Evolutionary conservation across 2,329 filamentous ascomycete genomes (phyloP).

Genomic region (Coniochaeta sp.): DNA sequence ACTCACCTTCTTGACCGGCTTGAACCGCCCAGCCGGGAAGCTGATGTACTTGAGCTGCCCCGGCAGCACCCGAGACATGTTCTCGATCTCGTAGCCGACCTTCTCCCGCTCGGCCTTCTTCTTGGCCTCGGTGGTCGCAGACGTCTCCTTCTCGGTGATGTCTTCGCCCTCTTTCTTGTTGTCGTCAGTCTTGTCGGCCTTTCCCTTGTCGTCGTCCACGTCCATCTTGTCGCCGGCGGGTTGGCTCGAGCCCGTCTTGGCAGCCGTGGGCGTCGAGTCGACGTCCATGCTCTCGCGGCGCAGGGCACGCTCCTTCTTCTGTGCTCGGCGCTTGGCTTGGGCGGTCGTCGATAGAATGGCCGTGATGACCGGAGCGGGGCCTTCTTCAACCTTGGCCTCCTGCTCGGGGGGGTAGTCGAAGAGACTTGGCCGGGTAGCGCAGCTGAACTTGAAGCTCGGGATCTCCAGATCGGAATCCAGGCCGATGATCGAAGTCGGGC

Average conservation of each 20-base stretch:
- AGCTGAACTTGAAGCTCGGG: slow-evolving; percentile 91
- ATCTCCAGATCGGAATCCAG: slow-evolving; percentile 91
- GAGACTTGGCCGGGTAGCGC: slow-evolving; percentile 85
- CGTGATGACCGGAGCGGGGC: slow-evolving; percentile 87
- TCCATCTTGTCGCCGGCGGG: slow-evolving; percentile 81
- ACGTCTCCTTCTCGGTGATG: slow-evolving; percentile 48
- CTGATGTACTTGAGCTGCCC: slow-evolving; percentile 92
- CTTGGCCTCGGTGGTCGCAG: slow-evolving; percentile 53
- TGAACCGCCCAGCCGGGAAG: slow-evolving; percentile 84
- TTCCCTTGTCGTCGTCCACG: slow-evolving; percentile 53
- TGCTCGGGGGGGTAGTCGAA: slow-evolving; percentile 98
- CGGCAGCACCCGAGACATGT: slow-evolving; percentile 92
- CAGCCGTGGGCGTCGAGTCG: slow-evolving; percentile 69
- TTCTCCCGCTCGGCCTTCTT: slow-evolving; percentile 96
- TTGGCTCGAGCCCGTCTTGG: slow-evolving; percentile 39
- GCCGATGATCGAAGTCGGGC: slow-evolving; percentile 92
- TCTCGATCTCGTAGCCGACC: slow-evolving; percentile 90
- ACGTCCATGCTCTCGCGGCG: slow-evolving; percentile 93
- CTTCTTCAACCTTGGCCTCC: slow-evolving; percentile 90
- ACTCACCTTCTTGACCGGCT: slow-evolving; percentile 78
- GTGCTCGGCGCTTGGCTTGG: slow-evolving; percentile 88
- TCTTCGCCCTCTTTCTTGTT: slow-evolving; percentile 55
- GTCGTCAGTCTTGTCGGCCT: slow-evolving; percentile 45
- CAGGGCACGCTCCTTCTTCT: slow-evolving; percentile 88
- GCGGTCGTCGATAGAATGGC: slow-evolving; percentile 94